Base-by-base conservation (phyloP, 2,329 filamentous ascomycete species). In the Hirsutella rhossiliensis region DNA sequence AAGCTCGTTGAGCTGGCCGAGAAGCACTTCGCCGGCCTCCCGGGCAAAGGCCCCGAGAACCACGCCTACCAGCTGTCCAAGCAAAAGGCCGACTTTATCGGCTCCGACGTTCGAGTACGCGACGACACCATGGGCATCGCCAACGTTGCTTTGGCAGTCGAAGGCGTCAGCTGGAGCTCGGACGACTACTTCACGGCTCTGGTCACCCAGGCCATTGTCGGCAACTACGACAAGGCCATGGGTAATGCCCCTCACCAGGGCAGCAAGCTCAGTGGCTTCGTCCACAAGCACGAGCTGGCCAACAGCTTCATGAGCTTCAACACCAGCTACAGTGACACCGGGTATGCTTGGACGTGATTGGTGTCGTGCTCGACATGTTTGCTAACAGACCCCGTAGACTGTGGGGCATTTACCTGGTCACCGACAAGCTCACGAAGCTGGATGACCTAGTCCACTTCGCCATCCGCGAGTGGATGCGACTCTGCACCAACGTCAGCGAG, bases 271-370 rank as follows among this genome's bases (percentile, higher is more conserved):
- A 95, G 87, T 75, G 82, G 84, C 53, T 87, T 92, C 60, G 83
- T 98, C 55, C 86, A 94, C 76, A 82, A 94, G 71, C 80, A 97
- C 72, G 83, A 89, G 66, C 79, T 98, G 50, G 92, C 92, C 68
- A 98, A 95, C 76, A 96, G 89, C 80, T 98, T 96, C 78, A 98
- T 98, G 94, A 94, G 87, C 75, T 98, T 98, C 75, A 96, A 89
- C 54, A 98, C 92, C 55, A 95, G 87, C 76, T 98, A 98, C 74
- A 97, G 89, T 63, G 92, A 98, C 68, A 98, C 92, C 65, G 92
- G 89, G 88, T 95, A 79, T 68, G 82, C 65, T 42, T 38, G 23
- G 17, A 6, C 18, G 5, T 18, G 18, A 17, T 37, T 5, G 11
- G 9, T n/a, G 11, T 12, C 17, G 13, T 18, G 2, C 11, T 23